Conservation (phyloP, 139 green algal species). For the Chlamydomonas asymmetrica region DNA sequence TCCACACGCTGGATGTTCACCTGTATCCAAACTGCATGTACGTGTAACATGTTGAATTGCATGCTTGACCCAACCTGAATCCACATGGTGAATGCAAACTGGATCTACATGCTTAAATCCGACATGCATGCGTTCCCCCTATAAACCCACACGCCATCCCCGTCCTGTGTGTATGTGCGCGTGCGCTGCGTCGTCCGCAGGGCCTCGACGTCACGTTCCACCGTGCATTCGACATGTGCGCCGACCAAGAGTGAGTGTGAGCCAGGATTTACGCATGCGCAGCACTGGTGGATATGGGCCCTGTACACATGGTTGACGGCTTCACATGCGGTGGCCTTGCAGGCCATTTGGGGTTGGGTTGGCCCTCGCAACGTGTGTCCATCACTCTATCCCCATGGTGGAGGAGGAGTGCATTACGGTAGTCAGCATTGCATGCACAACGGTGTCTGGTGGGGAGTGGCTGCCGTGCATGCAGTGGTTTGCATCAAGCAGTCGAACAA, state of each 20-base stretch:
- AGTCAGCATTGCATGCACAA: too few species aligned
- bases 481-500: background rate
- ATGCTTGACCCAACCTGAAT: background rate
- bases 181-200: constrained; percentile 5
- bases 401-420: too few species aligned
- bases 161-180: constrained; percentile 2
- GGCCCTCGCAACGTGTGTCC: too few species aligned
- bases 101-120: background rate
- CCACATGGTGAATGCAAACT: background rate
- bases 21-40: background rate
- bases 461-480: too few species aligned
- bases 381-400: too few species aligned
- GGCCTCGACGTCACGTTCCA: constrained; percentile 42
- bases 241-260: constrained; percentile 8
- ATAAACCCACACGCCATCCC: background rate
- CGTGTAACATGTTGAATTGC: background rate
- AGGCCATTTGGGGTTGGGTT: too few species aligned
- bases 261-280: too few species aligned
- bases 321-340: too few species aligned
- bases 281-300: too few species aligned
- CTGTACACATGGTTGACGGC: too few species aligned
- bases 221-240: constrained; percentile 38
- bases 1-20: too few species aligned
- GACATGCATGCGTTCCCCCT: background rate
- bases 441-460: too few species aligned